phyloP scores from a whole-genome alignment of 208 protist genomes.

The Trichomonas vaginalis region DNA sequence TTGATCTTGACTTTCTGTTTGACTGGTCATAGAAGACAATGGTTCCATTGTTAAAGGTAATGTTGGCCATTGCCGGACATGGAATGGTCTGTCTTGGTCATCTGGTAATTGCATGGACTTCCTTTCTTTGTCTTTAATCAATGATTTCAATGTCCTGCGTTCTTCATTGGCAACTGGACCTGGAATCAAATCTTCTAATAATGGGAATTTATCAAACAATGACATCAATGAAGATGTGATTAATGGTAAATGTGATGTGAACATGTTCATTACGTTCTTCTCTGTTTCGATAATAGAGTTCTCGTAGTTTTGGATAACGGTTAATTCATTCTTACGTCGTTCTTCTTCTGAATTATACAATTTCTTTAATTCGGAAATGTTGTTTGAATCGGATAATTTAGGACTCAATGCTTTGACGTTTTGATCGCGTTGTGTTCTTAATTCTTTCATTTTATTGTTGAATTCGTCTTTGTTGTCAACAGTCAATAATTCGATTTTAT shows the following conservation, averaged over 20 bases:
- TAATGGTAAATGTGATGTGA: neutral
- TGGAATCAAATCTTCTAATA: neutral
- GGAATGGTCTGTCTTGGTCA: neutral
- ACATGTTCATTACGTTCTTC: neutral
- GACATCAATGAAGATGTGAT: neutral
- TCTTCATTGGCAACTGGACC: neutral
- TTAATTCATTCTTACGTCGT: neutral
- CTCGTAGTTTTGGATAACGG: neutral
- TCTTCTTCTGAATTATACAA: neutral
- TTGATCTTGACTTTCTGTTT: neutral
- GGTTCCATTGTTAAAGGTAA: neutral
- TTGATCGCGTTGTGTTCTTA: neutral
- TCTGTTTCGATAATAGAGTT: neutral
- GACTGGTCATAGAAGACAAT: neutral
- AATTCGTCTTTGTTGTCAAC: neutral
- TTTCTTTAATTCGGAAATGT: neutral
- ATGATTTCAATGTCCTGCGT: neutral
- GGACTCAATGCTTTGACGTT: neutral
- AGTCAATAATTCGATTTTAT: neutral
- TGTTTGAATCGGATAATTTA: neutral
- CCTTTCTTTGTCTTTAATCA: neutral
- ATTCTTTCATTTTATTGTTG: neutral
- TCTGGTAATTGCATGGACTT: neutral
- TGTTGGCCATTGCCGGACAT: neutral
- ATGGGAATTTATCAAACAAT: neutral